Evolutionary conservation across 2,329 filamentous ascomycete genomes (phyloP).

Genomic region (Verruconis gallopava): DNA sequence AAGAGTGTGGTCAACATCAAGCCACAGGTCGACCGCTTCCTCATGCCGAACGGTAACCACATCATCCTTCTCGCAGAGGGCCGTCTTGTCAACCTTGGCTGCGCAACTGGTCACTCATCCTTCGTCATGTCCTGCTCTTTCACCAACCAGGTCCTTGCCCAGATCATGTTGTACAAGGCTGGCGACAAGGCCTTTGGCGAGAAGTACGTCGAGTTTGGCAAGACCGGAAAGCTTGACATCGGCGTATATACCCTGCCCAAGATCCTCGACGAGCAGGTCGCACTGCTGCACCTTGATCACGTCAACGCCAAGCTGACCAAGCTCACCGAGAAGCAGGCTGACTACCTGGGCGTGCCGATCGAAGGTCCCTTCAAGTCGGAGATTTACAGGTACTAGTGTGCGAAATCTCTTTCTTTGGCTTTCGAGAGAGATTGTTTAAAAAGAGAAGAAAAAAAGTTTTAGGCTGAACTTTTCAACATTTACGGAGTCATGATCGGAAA

Average conservation of each 20-base stretch:
- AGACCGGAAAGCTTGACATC: slow-evolving; percentile 76
- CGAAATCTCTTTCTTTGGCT: neutral
- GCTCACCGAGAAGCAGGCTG: slow-evolving; percentile 75
- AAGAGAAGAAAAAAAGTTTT: too few relatives aligned
- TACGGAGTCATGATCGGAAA: slow-evolving; percentile 1
- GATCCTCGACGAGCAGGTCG: slow-evolving; percentile 98
- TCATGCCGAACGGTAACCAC: slow-evolving; percentile 85
- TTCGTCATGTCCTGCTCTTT: slow-evolving; percentile 99
- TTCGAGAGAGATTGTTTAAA: too few relatives aligned
- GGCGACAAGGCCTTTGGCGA: slow-evolving; percentile 73
- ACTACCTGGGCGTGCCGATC: slow-evolving; percentile 77
- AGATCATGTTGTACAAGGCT: slow-evolving; percentile 96
- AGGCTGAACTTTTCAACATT: neutral
- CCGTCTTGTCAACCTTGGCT: slow-evolving; percentile 97
- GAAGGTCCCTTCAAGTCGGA: slow-evolving; percentile 96
- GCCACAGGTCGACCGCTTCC: slow-evolving; percentile 97
- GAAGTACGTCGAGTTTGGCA: slow-evolving; percentile 95
- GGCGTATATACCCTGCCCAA: slow-evolving; percentile 97
- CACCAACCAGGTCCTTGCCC: slow-evolving; percentile 99
- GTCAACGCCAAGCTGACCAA: slow-evolving; percentile 88
- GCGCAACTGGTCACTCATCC: slow-evolving; percentile 96
- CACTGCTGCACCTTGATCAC: slow-evolving; percentile 82
- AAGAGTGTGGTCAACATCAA: slow-evolving; percentile 96
- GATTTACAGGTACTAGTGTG: slow-evolving; percentile 63
- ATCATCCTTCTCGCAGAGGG: slow-evolving; percentile 98